Conservation (phyloP, 352 stramenopile species). For the Pythium rhizo-oryzae region DNA sequence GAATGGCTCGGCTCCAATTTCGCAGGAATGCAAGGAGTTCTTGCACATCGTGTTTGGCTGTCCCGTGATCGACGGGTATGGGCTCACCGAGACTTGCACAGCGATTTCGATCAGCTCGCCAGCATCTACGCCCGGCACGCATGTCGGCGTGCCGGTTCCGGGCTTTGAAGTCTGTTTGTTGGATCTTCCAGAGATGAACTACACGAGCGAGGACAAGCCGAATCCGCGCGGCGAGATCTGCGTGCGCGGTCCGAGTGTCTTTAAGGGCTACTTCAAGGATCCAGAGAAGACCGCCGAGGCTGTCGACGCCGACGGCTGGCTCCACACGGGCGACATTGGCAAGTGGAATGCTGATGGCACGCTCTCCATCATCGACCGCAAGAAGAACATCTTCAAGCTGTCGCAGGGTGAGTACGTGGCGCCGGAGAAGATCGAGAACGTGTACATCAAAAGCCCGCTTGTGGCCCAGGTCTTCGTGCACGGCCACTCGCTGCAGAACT, state of each 20-base stretch:
- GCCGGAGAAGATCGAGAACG: constrained; percentile 96
- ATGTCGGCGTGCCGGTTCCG: constrained; percentile 91
- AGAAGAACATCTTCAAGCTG: constrained; percentile 96
- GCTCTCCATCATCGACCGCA: too few species aligned
- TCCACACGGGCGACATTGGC: constrained; percentile 93
- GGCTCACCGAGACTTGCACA: constrained; percentile 88
- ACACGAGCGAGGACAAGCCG: constrained; percentile 63
- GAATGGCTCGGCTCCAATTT: constrained; percentile 93
- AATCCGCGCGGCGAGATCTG: constrained; percentile 86
- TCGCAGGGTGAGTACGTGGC: constrained; percentile 96
- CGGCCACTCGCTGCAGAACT: constrained; percentile 94
- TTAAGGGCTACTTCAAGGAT: constrained; percentile 96
- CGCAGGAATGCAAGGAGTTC: constrained; percentile 94
- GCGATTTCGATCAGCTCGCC: constrained; percentile 40
- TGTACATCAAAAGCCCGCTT: constrained; percentile 90
- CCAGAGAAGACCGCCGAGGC: constrained; percentile 88
- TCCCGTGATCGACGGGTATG: constrained; percentile 94
- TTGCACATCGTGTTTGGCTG: constrained; percentile 92
- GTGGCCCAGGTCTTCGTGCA: constrained; percentile 95
- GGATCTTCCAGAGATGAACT: constrained; percentile 97
- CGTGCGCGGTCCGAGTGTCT: constrained; percentile 83
- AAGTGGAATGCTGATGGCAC: too few species aligned
- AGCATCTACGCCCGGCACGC: constrained; percentile 56
- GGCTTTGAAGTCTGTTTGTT: constrained; percentile 92
- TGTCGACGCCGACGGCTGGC: constrained; percentile 94